Base-by-base conservation (phyloP, 768 basidiomycete species). In the Chalciporus piperatus region DNA sequence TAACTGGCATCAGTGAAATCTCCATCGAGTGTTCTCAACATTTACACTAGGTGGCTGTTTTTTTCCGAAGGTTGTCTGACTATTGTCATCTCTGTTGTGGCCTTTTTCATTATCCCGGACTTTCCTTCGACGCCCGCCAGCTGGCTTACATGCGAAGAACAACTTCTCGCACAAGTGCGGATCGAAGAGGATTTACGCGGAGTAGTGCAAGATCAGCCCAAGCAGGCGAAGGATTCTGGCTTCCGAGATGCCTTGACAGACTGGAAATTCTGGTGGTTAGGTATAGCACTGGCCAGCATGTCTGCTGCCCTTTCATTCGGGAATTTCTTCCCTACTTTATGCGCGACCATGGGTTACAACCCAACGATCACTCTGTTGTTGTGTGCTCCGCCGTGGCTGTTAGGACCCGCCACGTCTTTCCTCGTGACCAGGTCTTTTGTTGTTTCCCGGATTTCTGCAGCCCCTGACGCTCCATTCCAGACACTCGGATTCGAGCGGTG, bases 181-280 rank as follows among this genome's bases (percentile, higher is more conserved):
- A 80, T 89, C 78, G 70, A 70, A 30, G 86, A 87, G 60, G 86
- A 88, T 46, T 71, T 72, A 25, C 77, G 79, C 19, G 73, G 81
- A 17, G 74, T 76, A 10, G 79, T 82, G 50, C 69, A 76, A 41
- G 70, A 72, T 27, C 68, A 78, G 47, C 72, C 66, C 8, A 76
- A 77, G 53, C 52, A 30, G 20, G 45, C 58, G 58, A 48, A 27
- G 68, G 69, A 8, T 66, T 67, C 70, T 32, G 85, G 85, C 12
- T 63, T 90, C 7, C 49, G 64, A 7, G 62, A 84, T 59, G 84
- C 87, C 14, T 25, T 89, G 48, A 74, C 72, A 22, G 89, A 93
- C 62, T 84, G 83, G 85, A 87, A 83, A 68, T 84, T 92, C 33
- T 92, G 89, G 85, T 87, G 81, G 80, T 73, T 94, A 43, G 78